Evolutionary conservation across 2,329 filamentous ascomycete genomes (phyloP), one percentile per base, ranked within the genome.

Genomic region (Chalaropsis thielavioides): DNA sequence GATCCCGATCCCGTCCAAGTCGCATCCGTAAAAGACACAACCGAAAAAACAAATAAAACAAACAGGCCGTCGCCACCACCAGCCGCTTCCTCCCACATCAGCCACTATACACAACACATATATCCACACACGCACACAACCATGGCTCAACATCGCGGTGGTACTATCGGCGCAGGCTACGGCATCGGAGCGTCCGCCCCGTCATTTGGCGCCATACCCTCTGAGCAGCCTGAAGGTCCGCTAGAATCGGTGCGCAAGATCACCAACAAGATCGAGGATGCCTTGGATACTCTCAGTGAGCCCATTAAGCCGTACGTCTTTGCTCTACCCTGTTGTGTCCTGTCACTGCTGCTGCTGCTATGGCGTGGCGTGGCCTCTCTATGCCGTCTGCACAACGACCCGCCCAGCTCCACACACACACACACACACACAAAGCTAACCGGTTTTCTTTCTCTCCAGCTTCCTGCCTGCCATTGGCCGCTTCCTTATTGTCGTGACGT

Each of bases 191-290:
- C 86, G 74, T 84, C 86, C 72, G 86, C 84, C 63, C 72, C 72
- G 72, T 83, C 85, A 69, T 92, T 90, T 72, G 86, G 83, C 69
- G 83, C 80, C 80, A 67, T 80, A 78, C 71, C 79, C 77, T 69
- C 68, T 43, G 71, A 73, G 40, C 27, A 51, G 22, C 86, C 91
- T 71, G 83, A 87, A 61, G 90, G 84, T 75, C 85, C 88, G 66
- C 83, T 99, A 70, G 94, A 96, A 75, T 83, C 90, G 71, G 90
- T 99, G 73, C 83, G 94, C 69, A 85, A 91, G 75, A 92, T 97
- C 77, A 99, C 94, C 62, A 96, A 89, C 86, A 97, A 96, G 82
- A 92, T 99, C 70, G 94, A 99, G 79, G 94, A 99, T 74, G 78
- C 89, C 74, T 77, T 99, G 73, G 94, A 97, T 76, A 89, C 84